phyloP scores from a whole-genome alignment of 257 asterid species.

The Thymus quinquecostatus region DNA sequence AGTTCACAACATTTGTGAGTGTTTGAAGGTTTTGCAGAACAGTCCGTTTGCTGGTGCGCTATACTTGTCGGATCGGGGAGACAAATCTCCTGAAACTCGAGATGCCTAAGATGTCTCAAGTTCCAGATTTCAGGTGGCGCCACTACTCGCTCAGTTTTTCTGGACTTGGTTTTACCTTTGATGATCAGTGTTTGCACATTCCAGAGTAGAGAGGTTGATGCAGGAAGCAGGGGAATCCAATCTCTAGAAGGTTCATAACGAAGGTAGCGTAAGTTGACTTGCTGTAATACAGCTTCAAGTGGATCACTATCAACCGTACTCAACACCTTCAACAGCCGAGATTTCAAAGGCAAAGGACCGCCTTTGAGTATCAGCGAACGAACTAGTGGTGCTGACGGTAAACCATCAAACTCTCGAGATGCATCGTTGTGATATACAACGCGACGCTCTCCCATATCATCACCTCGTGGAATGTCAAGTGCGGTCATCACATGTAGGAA shows the following conservation, averaged over 20 bases:
- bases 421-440: background rate
- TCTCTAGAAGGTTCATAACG: background rate
- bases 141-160: background rate
- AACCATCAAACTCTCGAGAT: background rate
- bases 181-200: slow-evolving; percentile 25
- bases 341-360: background rate
- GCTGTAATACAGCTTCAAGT: background rate
- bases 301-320: background rate
- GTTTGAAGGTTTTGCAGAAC: slow-evolving; percentile 20
- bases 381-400: background rate
- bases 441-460: background rate
- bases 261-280: slow-evolving; percentile 25
- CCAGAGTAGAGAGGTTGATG: slow-evolving; percentile 29
- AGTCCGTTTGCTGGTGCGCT: background rate
- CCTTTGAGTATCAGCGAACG: background rate
- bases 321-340: slow-evolving; percentile 5
- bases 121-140: slow-evolving; percentile 30
- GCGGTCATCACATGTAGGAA: background rate
- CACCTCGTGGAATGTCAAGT: background rate
- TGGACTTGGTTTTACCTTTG: too few relatives aligned
- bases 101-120: slow-evolving; percentile 27
- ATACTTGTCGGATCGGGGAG: slow-evolving; percentile 15
- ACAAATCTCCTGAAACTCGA: background rate
- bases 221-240: background rate
- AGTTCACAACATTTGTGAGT: slow-evolving; percentile 5